Evolutionary conservation across 495 filamentous ascomycete species (phyloP).

Genomic region (Hyaloscypha finlandica): DNA sequence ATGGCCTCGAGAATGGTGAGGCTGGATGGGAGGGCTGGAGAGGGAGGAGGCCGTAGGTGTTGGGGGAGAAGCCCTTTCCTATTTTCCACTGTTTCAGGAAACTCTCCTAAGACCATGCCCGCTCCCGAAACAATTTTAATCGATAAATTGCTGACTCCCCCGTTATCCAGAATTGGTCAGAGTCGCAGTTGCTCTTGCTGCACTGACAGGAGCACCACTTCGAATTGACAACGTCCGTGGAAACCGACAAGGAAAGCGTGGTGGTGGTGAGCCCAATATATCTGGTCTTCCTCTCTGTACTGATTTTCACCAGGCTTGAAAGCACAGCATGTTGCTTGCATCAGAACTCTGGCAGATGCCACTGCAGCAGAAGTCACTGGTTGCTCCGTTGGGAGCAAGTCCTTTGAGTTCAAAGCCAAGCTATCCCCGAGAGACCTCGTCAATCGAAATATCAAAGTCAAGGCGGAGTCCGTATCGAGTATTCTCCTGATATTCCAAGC

Average conservation of each 20-base stretch:
- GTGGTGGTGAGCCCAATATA: constrained; percentile 38
- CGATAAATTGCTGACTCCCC: too few species aligned
- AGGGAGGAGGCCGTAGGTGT: constrained; percentile 88
- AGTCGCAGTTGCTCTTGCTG: constrained; percentile 67
- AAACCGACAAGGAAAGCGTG: constrained; percentile 51
- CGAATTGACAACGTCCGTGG: constrained; percentile 69
- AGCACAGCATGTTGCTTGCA: constrained; percentile 69
- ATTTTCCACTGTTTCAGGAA: too few species aligned
- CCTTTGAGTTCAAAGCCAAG: constrained; percentile 52
- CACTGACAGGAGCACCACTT: constrained; percentile 65
- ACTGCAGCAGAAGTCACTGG: constrained; percentile 61
- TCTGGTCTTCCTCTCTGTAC: neutral
- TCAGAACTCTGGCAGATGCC: constrained; percentile 64
- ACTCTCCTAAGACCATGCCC: too few species aligned
- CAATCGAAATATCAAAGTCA: constrained; percentile 44
- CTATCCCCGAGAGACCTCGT: constrained; percentile 40
- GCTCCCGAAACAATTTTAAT: too few species aligned
- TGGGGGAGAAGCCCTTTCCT: too few species aligned
- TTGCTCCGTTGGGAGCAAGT: constrained; percentile 54
- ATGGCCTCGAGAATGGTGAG: constrained; percentile 29
- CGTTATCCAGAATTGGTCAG: constrained; percentile 81
- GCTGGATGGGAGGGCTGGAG: constrained; percentile 72
- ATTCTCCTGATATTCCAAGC: constrained; percentile 80
- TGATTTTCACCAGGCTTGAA: constrained; percentile 62
- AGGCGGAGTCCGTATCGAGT: constrained; percentile 48